Base-by-base conservation (phyloP, 305 asterid genomes). In the Rubia peregrina region DNA sequence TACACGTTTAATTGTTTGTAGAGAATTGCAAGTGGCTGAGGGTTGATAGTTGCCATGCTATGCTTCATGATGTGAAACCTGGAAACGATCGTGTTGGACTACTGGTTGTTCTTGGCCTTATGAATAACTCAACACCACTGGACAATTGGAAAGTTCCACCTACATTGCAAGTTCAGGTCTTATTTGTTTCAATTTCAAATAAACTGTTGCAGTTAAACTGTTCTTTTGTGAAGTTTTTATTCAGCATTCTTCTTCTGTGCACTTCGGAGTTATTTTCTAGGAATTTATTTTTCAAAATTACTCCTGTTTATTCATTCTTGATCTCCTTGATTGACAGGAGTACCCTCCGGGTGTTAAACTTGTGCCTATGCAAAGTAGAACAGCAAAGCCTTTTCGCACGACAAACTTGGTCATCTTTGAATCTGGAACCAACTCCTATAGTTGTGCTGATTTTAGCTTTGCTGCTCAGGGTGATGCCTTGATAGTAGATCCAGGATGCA, bases 401-500 rank as follows among this genome's bases (percentile, higher is more conserved):
- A 93, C 98, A 48, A 93, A 89, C 83, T 86, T 93, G 84, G 74
- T 81, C 55, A 85, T 91, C 73, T 85, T 91, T 84, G 80, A 67
- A 33, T 87, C 97, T 42, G 85, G 66, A 55, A 80, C 67, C 42
- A 78, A 62, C 71, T 21, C 22, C 49, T 2, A 67, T 69, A 79
- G 71, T 63, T 44, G 13, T 24, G 44, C 48, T 22, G 75, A 75
- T 71, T 83, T 75, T 68, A 75, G 60, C 81, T 81, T 82, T 82
- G 49, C 85, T 51, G 88, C 88, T 65, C 78, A 82, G 65, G 98
- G 96, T 70, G 97, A 93, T 75, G 98, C 95, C 74, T 84, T 93
- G 77, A 84, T 93, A 61, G 85, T 93, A 71, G 98, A 93, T 79
- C 98, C 98, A 49, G 98, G 98, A 68, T 93, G 98, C 86, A 85